phyloP scores from a whole-genome alignment of 2,329 filamentous ascomycete species.

The Amauroascus verrucosus region DNA sequence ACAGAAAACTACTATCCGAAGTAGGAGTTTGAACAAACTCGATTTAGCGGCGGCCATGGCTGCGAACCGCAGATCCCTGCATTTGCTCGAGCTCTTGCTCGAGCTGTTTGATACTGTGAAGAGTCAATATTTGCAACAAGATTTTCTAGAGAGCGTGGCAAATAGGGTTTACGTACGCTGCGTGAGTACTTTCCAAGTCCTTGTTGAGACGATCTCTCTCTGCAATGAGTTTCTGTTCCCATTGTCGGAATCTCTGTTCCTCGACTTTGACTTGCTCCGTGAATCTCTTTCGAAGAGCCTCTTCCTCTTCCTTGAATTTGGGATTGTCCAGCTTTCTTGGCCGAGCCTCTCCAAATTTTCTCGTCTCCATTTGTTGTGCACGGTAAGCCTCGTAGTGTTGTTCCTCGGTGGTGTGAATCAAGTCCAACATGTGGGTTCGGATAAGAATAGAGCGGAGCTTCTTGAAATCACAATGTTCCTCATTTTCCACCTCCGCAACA shows the following conservation, averaged over 20 bases:
- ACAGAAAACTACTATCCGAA: slow-evolving; percentile 33
- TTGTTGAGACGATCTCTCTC: slow-evolving; percentile 99
- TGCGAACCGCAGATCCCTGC: slow-evolving; percentile 82
- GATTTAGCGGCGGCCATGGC: slow-evolving; percentile 79
- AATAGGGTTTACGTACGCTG: slow-evolving; percentile 43
- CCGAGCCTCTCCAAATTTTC: slow-evolving; percentile 96
- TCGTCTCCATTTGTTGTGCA: slow-evolving; percentile 98
- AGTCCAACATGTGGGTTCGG: slow-evolving; percentile 98
- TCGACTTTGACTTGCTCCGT: slow-evolving; percentile 99
- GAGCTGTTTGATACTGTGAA: slow-evolving; percentile 40
- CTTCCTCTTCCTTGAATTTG: slow-evolving; percentile 99
- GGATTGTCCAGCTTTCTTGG: slow-evolving; percentile 98
- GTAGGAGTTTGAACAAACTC: neutral
- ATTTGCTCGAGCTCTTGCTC: slow-evolving; percentile 88
- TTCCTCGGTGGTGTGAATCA: slow-evolving; percentile 99
- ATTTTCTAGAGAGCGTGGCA: neutral
- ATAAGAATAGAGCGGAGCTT: slow-evolving; percentile 98
- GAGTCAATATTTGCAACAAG: slow-evolving; percentile 22
- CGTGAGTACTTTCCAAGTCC: slow-evolving; percentile 95
- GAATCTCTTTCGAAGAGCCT: slow-evolving; percentile 95
- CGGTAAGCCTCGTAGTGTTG: slow-evolving; percentile 99
- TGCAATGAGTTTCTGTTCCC: slow-evolving; percentile 99
- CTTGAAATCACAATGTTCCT: slow-evolving; percentile 99
- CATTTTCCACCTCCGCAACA: slow-evolving; percentile 98
- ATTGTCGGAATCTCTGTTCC: slow-evolving; percentile 97